Evolutionary conservation across 1,284 basidiomycete species (phyloP), one percentile per base, ranked within the genome.

Genomic region (Puccinia horiana): DNA sequence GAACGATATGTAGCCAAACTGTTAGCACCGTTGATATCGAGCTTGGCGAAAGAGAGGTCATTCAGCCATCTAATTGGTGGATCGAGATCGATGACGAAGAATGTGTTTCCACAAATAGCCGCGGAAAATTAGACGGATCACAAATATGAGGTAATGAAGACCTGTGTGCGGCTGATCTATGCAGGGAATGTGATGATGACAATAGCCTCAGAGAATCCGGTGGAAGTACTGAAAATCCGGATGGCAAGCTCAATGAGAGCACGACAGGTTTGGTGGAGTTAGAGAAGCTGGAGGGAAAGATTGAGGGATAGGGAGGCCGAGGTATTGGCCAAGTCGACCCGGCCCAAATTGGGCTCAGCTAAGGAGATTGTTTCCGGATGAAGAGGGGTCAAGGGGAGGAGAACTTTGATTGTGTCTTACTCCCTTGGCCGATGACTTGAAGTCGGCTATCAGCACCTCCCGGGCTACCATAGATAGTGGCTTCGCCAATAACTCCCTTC

Each of bases 391-490:
- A 99, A 98, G 90, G 93, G 93, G 93, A 94, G 54, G 94, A 97
- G 86, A 96, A 93, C 76, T 99, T 99, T 88, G 91, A 92, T 81
- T 88, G 91, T 81, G 93, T 93, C 89, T 99, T 75, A 93, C 96
- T 86, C 97, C 97, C 0, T 90, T 99, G 14, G 95, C 97, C 1
- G 97, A 99, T 87, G 91, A 90, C 16, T 90, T 99, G 47, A 94
- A 94, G 81, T 97, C 97, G 29, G 97, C 96, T 42, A 94, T 99
- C 77, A 97, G 97, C 84, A 97, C 97, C 54, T 96, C 94, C 40
- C 92, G 97, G 84, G 97, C 97, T 12, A 97, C 97, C 18, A 97
- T 99, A 52, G 97, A 99, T 87, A 94, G 95, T 58, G 96, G 97
- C 0, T 99, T 99, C 86, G 95, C 95, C 73, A 97, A 99, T 88